phyloP scores from a whole-genome alignment of 192 early-diverging fungal genomes.

The Glomus cerebriforme region DNA sequence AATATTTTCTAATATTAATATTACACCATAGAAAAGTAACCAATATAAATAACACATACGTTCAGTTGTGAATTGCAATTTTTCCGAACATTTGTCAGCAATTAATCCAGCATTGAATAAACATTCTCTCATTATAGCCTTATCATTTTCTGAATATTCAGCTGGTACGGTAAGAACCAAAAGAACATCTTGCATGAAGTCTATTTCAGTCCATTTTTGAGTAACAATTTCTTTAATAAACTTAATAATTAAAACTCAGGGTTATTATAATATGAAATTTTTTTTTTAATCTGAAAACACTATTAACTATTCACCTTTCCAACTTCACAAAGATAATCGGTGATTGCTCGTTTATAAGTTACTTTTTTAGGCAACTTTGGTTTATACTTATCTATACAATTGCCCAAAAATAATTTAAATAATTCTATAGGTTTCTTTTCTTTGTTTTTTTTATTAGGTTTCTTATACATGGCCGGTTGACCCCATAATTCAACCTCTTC shows the following conservation, averaged over 20 bases:
- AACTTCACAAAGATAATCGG: neutral
- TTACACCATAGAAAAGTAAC: too few relatives aligned
- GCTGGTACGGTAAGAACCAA: neutral
- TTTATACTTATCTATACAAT: neutral
- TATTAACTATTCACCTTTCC: neutral
- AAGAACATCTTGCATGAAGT: neutral
- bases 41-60: too few relatives aligned
- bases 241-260: neutral
- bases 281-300: neutral
- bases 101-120: neutral
- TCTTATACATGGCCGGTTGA: neutral
- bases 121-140: neutral
- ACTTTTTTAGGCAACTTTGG: slow-evolving; percentile 33
- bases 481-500: neutral
- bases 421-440: neutral
- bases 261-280: neutral
- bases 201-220: neutral
- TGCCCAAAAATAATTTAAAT: neutral
- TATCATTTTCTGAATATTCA: neutral
- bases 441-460: neutral
- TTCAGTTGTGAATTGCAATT: too few relatives aligned
- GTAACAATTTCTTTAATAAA: neutral
- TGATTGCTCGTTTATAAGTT: neutral
- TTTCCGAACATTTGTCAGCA: too few relatives aligned
- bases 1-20: too few relatives aligned